Evolutionary conservation across 1,284 basidiomycete genomes (phyloP).

Genomic region (Cutaneotrichosporon cutaneum): DNA sequence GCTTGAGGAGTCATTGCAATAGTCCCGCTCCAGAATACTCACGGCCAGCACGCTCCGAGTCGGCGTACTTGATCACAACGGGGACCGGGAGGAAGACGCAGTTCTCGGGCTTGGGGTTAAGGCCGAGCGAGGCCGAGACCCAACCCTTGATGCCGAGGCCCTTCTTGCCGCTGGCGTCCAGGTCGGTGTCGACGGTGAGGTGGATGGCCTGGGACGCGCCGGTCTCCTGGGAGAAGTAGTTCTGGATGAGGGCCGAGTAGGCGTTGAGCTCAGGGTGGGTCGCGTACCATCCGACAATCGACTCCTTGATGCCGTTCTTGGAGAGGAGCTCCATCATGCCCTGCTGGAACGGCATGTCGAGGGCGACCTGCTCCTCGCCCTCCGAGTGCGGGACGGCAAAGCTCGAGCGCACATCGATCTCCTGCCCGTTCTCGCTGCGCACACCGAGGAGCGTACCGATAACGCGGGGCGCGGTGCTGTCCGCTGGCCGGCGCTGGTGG

Average conservation of each 20-base stretch:
- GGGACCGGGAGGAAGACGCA: constrained; percentile 87
- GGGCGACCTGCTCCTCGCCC: constrained; percentile 84
- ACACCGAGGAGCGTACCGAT: constrained; percentile 94
- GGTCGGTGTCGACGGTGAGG: constrained; percentile 78
- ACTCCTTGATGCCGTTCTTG: constrained; percentile 52
- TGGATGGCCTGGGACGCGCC: constrained; percentile 86
- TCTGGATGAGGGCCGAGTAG: constrained; percentile 96
- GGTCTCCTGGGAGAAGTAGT: constrained; percentile 94
- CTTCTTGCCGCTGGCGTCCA: constrained; percentile 62
- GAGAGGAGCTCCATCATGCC: constrained; percentile 81
- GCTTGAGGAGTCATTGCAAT: constrained; percentile 8
- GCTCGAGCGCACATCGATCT: constrained; percentile 70
- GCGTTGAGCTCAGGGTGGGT: constrained; percentile 87
- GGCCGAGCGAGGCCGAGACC: constrained; percentile 65
- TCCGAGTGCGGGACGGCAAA: constrained; percentile 91
- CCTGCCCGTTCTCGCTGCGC: constrained; percentile 65
- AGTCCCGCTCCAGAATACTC: constrained; percentile 53
- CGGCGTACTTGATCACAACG: constrained; percentile 74
- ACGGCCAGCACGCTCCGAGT: constrained; percentile 80
- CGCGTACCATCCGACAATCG: constrained; percentile 63
- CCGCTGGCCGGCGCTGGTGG: constrained; percentile 80
- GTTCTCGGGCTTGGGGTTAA: constrained; percentile 85
- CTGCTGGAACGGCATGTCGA: constrained; percentile 95
- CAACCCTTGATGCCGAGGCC: constrained; percentile 83
- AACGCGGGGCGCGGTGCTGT: constrained; percentile 62